Percentiles rank a stretch among this genome's conserved stretches.
Conservation (phyloP, 352 stramenopile species). For the Pythium aphanidermatum region DNA sequence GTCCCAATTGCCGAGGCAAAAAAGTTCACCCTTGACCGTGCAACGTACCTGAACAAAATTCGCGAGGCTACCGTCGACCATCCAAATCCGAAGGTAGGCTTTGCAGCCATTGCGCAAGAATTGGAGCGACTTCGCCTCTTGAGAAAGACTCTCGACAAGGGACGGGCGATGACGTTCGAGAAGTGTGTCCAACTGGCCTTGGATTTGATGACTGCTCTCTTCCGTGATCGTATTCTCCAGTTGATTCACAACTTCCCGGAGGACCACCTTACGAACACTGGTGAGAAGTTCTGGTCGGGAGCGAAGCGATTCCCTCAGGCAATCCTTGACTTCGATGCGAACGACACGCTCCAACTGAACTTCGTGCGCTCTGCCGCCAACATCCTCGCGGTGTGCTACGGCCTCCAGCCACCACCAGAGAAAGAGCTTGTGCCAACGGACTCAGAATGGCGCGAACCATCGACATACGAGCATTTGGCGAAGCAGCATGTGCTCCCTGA, state of each 20-base stretch:
- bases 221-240: constrained; percentile 88
- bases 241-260: constrained; percentile 82
- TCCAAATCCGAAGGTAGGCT: constrained; percentile 58
- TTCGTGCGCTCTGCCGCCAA: constrained; percentile 78
- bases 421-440: constrained; percentile 65
- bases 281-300: constrained; percentile 81
- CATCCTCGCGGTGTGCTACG: constrained; percentile 75
- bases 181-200: constrained; percentile 67
- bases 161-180: constrained; percentile 54
- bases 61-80: constrained; percentile 66
- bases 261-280: constrained; percentile 76
- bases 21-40: constrained; percentile 76
- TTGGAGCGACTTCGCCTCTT: constrained; percentile 60
- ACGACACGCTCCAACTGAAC: constrained; percentile 65
- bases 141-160: constrained; percentile 45
- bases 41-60: constrained; percentile 71
- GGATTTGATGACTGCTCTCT: constrained; percentile 68
- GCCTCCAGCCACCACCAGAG: constrained; percentile 63
- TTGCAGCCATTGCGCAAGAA: constrained; percentile 65
- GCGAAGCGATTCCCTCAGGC: constrained; percentile 80
- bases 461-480: constrained; percentile 54
- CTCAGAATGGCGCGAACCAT: constrained; percentile 72
- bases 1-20: constrained; percentile 76
- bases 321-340: constrained; percentile 49
- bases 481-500: constrained; percentile 30